These are phyloP conservation scores for Geotrichum aggregatum DNA, from an alignment of 1,139 yeast genomes.

Conservation along the genomic window DNA sequence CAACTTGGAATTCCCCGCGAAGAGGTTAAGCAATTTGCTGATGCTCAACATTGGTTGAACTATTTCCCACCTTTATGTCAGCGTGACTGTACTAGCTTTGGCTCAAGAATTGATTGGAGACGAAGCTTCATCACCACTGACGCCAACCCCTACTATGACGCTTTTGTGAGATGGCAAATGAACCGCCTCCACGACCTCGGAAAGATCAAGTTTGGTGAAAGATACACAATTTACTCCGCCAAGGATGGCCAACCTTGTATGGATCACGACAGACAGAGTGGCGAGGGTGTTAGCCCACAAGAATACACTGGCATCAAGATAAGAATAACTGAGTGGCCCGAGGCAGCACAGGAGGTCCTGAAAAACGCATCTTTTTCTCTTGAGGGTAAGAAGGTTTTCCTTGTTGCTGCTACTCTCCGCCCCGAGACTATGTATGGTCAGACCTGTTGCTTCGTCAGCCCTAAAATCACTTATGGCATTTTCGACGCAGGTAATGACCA, in stretches of 20 bases:
- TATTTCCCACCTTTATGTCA: slow-evolving; percentile 90
- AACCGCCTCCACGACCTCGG: slow-evolving; percentile 79
- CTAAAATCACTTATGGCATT: slow-evolving; percentile 86
- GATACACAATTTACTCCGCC: slow-evolving; percentile 95
- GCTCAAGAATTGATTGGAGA: slow-evolving; percentile 98
- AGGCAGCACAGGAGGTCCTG: slow-evolving; percentile 50
- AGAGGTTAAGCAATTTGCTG: slow-evolving; percentile 83
- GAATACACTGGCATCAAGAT: slow-evolving; percentile 94
- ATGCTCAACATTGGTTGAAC: slow-evolving; percentile 80
- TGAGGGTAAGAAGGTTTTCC: slow-evolving; percentile 59
- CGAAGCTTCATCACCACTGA: slow-evolving; percentile 94
- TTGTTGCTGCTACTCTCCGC: slow-evolving; percentile 96
- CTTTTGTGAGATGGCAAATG: slow-evolving; percentile 96
- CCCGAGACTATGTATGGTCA: slow-evolving; percentile 99
- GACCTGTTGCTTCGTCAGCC: slow-evolving; percentile 95
- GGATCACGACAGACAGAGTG: slow-evolving; percentile 97
- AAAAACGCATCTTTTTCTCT: slow-evolving; percentile 47
- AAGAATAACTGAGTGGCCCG: slow-evolving; percentile 57
- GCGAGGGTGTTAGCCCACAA: slow-evolving; percentile 96
- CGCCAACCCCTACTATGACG: slow-evolving; percentile 89
- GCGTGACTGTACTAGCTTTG: slow-evolving; percentile 73
- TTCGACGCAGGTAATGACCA: slow-evolving; percentile 79
- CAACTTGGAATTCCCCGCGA: slow-evolving; percentile 83
- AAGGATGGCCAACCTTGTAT: slow-evolving; percentile 99
- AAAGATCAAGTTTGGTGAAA: slow-evolving; percentile 94